phyloP scores from a whole-genome alignment of 345 rosid species.

The Arabis hirsuta region DNA sequence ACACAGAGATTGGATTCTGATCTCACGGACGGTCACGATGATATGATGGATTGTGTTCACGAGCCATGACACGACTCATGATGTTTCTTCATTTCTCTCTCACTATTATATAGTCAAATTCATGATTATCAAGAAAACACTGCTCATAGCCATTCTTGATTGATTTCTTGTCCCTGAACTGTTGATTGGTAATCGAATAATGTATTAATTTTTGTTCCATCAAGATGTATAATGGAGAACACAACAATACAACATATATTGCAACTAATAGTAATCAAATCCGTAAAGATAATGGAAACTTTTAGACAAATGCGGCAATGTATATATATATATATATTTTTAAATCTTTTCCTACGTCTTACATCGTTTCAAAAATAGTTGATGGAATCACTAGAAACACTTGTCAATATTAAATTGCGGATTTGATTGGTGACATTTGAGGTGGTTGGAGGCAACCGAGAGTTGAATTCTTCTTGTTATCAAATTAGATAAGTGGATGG shows the following conservation, averaged over 20 bases:
- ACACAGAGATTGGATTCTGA: conserved; percentile 40
- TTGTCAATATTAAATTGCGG: background rate
- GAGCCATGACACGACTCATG: conserved; percentile 46
- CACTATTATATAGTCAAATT: conserved; percentile 30
- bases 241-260: conserved; percentile 6
- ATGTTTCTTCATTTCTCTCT: conserved; percentile 39
- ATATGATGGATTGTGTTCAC: conserved; percentile 41
- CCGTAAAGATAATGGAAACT: background rate
- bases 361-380: background rate
- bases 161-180: conserved; percentile 16
- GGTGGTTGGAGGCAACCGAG: too few relatives aligned
- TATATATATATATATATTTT: too few relatives aligned
- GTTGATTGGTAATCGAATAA: background rate
- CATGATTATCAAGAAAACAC: conserved; percentile 20
- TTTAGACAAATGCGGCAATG: conserved; percentile 19
- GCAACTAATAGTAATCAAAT: conserved; percentile 5
- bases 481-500: too few relatives aligned
- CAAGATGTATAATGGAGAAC: conserved; percentile 20
- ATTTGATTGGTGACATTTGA: background rate
- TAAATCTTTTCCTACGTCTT: background rate
- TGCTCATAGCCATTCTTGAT: conserved; percentile 23
- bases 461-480: too few relatives aligned
- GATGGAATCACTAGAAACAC: background rate
- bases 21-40: conserved; percentile 46
- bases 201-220: conserved; percentile 10